Evolutionary conservation across 306 rosid species (phyloP), one percentile per base, ranked within the genome.

Genomic region (Cicer arietinum): DNA sequence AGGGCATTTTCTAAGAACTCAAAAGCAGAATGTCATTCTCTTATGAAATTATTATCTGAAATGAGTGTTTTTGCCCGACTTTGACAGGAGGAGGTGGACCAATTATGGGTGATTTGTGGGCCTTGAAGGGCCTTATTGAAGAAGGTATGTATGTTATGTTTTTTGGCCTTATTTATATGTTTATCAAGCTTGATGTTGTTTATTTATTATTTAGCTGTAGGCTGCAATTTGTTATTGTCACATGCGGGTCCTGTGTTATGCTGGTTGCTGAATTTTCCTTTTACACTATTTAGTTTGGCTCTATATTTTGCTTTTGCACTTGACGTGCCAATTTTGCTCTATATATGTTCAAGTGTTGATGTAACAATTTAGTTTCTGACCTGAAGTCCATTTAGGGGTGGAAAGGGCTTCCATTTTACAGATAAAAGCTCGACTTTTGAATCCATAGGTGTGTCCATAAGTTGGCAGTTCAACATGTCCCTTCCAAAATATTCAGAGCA

Each of bases 81-180:
- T 56, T 43, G 76, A 79, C 78, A 94, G 98, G 97, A 74, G 98
- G 97, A 61, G 96, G 97, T 43, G 97, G 98, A 80, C 95, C 98
- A n/a, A 91, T 94, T 64, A 86, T 94, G 98, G 92, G 96, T 71
- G 97, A 94, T 85, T 90, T 94, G 79, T 94, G 98, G 98, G 98
- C 97, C 37, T 83, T 94, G 86, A 94, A 91, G 83, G 97, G 98
- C 78, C 90, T 94, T 56, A 84, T 94, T 62, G 98, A 89, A 68
- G 97, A 86, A 89, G 96, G 96, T 94, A 62, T 66, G 74, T 25
- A 56, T 46, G 74, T 52, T 16, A 75, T 46, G 25, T 68, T 44
- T 50, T 47, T 69, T 30, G 7, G 7, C 71, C 77, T 18, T 51
- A 25, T 41, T 78, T 45, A 16, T 16, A 50, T 20, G 18, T 75